Evolutionary conservation across 495 filamentous ascomycete genomes (phyloP).

Genomic region (Penicillium herquei): DNA sequence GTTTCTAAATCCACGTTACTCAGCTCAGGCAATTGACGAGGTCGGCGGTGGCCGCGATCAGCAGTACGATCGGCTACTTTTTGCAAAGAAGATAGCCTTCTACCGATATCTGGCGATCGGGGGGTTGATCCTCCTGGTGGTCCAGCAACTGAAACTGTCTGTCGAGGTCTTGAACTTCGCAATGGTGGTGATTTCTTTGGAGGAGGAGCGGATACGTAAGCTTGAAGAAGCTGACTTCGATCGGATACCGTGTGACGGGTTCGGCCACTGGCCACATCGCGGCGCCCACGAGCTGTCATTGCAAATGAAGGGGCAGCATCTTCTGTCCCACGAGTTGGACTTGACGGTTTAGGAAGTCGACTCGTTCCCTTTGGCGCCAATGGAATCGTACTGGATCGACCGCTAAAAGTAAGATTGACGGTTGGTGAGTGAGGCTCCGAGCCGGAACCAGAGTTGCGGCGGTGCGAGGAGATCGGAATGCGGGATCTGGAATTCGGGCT

Average conservation of each 20-base stretch:
- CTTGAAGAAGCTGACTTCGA: constrained; percentile 54
- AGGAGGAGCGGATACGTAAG: constrained; percentile 63
- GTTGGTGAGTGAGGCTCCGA: constrained; percentile 44
- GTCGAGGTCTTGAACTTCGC: constrained; percentile 76
- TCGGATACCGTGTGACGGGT: constrained; percentile 35
- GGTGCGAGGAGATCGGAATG: constrained; percentile 55
- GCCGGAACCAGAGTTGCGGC: constrained; percentile 46
- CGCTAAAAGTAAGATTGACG: constrained; percentile 44
- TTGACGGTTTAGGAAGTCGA: constrained; percentile 44
- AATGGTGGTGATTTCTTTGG: constrained; percentile 70
- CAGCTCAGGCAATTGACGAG: constrained; percentile 52
- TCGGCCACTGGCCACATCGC: constrained; percentile 32
- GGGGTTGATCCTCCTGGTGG: constrained; percentile 51
- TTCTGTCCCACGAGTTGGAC: constrained; percentile 28
- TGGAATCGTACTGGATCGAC: constrained; percentile 27
- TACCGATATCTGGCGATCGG: constrained; percentile 54
- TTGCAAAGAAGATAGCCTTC: constrained; percentile 46
- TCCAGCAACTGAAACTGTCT: constrained; percentile 72
- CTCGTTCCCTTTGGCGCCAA: constrained; percentile 46
- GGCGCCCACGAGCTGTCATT: constrained; percentile 33
- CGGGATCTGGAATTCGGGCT: constrained; percentile 54
- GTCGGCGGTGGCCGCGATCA: constrained; percentile 32
- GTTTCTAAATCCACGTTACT: constrained; percentile 77
- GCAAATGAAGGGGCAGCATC: constrained; percentile 34
- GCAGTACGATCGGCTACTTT: constrained; percentile 27